Conservation (phyloP, 2,329 filamentous ascomycete species). For the Thielaviopsis ethacetica region DNA sequence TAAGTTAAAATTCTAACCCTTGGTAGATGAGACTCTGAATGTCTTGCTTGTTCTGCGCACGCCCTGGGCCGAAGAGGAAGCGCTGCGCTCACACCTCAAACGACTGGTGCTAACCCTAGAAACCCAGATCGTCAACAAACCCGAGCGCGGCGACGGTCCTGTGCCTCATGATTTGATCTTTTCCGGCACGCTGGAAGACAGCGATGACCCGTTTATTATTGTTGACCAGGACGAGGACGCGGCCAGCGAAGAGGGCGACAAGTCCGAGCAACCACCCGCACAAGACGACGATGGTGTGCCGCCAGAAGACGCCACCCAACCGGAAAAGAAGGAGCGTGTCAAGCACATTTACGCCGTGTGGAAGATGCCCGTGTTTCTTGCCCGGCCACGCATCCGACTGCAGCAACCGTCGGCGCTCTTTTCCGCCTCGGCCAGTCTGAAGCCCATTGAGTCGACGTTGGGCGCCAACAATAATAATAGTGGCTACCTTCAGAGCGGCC, state of each 20-base stretch:
- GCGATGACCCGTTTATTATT: conserved; percentile 33
- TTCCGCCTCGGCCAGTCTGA: conserved; percentile 42
- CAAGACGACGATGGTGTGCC: conserved; percentile 11
- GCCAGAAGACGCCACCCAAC: conserved; percentile 1
- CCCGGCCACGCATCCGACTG: conserved; percentile 45
- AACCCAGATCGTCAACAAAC: conserved; percentile 44
- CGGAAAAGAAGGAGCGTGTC: conserved; percentile 12
- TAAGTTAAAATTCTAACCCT: not conserved
- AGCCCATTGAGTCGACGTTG: conserved; percentile 23
- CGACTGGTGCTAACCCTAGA: conserved; percentile 52
- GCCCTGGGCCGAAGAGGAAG: conserved; percentile 39
- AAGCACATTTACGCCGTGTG: conserved; percentile 39
- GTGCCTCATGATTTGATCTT: conserved; percentile 42
- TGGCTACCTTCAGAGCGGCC: conserved; percentile 49
- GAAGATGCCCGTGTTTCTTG: conserved; percentile 42
- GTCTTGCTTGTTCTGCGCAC: conserved; percentile 53
- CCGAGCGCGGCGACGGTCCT: conserved; percentile 25
- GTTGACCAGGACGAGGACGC: conserved; percentile 26
- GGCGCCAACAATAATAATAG: conserved; percentile 11
- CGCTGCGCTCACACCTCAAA: conserved; percentile 40
- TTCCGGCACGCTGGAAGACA: conserved; percentile 33
- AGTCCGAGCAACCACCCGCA: conserved; percentile 13
- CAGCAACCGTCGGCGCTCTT: conserved; percentile 53
- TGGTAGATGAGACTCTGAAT: conserved; percentile 54
- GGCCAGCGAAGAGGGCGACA: conserved; percentile 17